A percentile compares a stretch with the other conserved stretches of the same genome.
These are phyloP conservation scores for Pyrenophora tritici-repentis DNA, from an alignment of 2,329 filamentous ascomycete species.

Conservation along the genomic window DNA sequence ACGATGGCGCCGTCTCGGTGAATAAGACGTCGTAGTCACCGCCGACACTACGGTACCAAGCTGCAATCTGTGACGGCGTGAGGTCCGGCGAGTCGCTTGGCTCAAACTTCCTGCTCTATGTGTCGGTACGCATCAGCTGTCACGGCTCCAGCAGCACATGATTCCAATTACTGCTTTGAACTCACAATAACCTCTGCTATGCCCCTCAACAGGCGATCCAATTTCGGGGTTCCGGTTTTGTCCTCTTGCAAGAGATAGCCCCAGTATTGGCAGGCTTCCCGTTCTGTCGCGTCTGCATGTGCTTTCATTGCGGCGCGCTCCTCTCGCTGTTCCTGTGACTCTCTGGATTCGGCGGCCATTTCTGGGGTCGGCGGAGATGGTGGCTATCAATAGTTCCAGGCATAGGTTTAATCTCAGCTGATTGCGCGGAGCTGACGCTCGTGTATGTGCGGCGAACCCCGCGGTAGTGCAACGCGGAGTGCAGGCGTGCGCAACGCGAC, in stretches of 20 bases:
- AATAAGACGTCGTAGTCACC: constrained; percentile 68
- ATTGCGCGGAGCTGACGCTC: constrained; percentile 23
- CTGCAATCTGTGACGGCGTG: constrained; percentile 55
- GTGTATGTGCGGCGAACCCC: constrained; percentile 27
- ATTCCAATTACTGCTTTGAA: constrained; percentile 2
- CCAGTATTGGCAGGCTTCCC: constrained; percentile 57
- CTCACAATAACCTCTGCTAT: constrained; percentile 55
- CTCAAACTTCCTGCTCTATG: constrained; percentile 50
- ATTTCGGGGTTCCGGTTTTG: constrained; percentile 55
- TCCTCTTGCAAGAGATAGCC: constrained; percentile 57
- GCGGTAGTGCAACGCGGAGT: constrained; percentile 18
- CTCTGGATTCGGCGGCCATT: constrained; percentile 39
- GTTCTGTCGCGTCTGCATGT: constrained; percentile 36
- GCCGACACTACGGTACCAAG: constrained; percentile 56
- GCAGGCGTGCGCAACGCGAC: constrained; percentile 14
- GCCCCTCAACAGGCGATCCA: constrained; percentile 54
- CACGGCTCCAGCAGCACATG: not conserved
- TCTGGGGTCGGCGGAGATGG: constrained; percentile 11
- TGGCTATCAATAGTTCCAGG: constrained; percentile 5
- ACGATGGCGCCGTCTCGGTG: constrained; percentile 70
- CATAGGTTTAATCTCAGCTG: constrained; percentile 21
- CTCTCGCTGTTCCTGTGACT: constrained; percentile 23
- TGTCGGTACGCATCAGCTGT: constrained; percentile 18
- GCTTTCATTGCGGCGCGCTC: constrained; percentile 24
- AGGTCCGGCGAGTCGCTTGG: constrained; percentile 53